Conservation (phyloP, 768 basidiomycete genomes). For the Gloeostereum incarnatum region DNA sequence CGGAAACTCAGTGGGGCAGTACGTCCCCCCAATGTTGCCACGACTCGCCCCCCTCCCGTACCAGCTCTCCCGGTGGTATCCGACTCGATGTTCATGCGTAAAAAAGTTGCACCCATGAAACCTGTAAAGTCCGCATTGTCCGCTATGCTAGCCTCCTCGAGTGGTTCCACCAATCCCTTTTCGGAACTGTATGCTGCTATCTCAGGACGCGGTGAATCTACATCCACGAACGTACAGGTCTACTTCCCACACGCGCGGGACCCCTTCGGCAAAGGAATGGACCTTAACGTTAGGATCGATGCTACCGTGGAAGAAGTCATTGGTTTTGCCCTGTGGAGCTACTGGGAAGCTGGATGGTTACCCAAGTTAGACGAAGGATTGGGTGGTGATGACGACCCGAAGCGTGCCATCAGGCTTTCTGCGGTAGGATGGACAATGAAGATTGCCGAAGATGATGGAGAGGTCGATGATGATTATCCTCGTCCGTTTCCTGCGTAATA, state of each 20-base stretch:
- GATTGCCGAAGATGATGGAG: constrained; percentile 94
- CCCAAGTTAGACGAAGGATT: constrained; percentile 69
- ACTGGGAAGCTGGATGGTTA: constrained; percentile 82
- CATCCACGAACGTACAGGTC: constrained; percentile 57
- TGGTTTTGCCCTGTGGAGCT: constrained; percentile 86
- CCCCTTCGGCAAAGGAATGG: constrained; percentile 54
- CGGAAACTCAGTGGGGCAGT: constrained; percentile 5
- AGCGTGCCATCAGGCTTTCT: constrained; percentile 46
- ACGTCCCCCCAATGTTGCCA: constrained; percentile 2
- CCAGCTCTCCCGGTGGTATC: constrained; percentile 12
- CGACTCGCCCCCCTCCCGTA: constrained; percentile 3
- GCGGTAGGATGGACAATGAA: constrained; percentile 88
- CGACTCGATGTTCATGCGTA: constrained; percentile 41
- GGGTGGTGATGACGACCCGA: constrained; percentile 46
- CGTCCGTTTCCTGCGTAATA: constrained; percentile 42
- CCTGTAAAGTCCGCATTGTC: constrained; percentile 59
- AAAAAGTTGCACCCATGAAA: constrained; percentile 31
- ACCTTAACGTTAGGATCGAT: constrained; percentile 74
- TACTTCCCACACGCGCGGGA: constrained; percentile 78
- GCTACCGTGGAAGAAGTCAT: constrained; percentile 94
- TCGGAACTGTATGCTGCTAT: constrained; percentile 80
- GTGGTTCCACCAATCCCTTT: constrained; percentile 73
- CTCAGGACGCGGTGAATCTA: constrained; percentile 62
- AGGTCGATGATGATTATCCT: constrained; percentile 98
- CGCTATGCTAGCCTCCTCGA: constrained; percentile 62